Evolutionary conservation across 2,329 filamentous ascomycete genomes (phyloP), one percentile per base, ranked within the genome.

Genomic region (Bipolaris cookei): DNA sequence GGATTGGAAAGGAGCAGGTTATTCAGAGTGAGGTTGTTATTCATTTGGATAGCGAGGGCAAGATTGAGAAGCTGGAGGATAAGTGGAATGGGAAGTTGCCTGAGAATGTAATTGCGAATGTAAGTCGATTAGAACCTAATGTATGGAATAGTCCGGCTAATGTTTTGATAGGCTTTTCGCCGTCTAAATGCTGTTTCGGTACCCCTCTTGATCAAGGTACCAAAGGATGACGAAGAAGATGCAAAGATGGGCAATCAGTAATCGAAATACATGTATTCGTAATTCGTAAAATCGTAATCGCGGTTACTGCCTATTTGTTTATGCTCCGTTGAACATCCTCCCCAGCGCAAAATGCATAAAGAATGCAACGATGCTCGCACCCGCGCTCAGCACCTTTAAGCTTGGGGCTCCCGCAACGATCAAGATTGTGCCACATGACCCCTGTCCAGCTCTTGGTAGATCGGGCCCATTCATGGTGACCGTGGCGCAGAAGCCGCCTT

Each of bases 31-130:
- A 79, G 39, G 73, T 86, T 28, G 77, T 78, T 48, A 83, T 86
- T 50, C 75, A 79, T 62, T 73, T 77, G 7, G 76, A 77, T 59
- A 68, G 63, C 7, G 63, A 70, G 45, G 76, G 73, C 0, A 83
- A 80, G 73, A 84, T 86, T 51, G 70, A 59, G 1, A 81, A 80
- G 70, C 79, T 86, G 3, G 79, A 84, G 70, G 83, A 86, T 70
- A 80, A 79, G 66, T 86, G 84, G 83, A 70, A 82, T 73, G 83
- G 82, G 2, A 77, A 82, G 53, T 62, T 85, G 59, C 82, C 83
- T 0, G 82, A 85, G 6, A 76, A 79, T 0, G 61, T 71, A 1
- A 80, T 86, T 65, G 74, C 76, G 23, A 82, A 83, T 75, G 83
- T 84, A 64, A 80, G 82, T 81, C 55, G 44, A 61, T 58, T 13